Evolutionary conservation across 2,329 filamentous ascomycete species (phyloP).

Genomic region (Pyrenochaeta sp.): DNA sequence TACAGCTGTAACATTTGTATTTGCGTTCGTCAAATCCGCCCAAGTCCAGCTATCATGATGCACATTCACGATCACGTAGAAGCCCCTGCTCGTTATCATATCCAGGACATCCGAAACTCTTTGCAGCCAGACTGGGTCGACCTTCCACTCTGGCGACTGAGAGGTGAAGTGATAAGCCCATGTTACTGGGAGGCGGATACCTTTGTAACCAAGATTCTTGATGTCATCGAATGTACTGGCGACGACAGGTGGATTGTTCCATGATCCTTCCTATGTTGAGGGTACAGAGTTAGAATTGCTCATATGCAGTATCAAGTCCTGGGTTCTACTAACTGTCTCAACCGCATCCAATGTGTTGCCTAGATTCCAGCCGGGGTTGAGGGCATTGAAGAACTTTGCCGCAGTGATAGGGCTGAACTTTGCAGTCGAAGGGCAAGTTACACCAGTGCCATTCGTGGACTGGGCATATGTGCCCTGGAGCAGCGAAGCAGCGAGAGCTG

Average conservation of each 20-base stretch:
- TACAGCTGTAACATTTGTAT: constrained; percentile 61
- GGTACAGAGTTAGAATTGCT: no score
- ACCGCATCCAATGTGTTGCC: constrained; percentile 68
- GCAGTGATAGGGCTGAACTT: constrained; percentile 59
- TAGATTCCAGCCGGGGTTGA: constrained; percentile 68
- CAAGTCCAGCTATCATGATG: constrained; percentile 69
- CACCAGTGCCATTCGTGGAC: constrained; percentile 22
- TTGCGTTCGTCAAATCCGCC: constrained; percentile 60
- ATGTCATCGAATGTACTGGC: constrained; percentile 61
- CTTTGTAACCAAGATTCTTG: constrained; percentile 65
- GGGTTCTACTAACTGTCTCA: constrained; percentile 60
- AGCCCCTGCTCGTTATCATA: constrained; percentile 59
- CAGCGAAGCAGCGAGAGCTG: constrained; percentile 3
- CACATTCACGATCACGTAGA: constrained; percentile 66
- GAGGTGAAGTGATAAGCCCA: constrained; percentile 66
- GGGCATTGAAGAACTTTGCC: constrained; percentile 55
- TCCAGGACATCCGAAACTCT: constrained; percentile 67
- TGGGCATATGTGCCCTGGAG: constrained; percentile 22
- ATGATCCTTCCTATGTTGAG: constrained; percentile 31
- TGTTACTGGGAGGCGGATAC: constrained; percentile 67
- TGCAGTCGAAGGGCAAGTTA: constrained; percentile 49
- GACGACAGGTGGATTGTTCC: constrained; percentile 65
- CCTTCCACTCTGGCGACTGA: constrained; percentile 61
- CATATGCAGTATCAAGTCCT: no score
- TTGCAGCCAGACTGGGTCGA: constrained; percentile 64